Evolutionary conservation across 1,139 yeast genomes (phyloP).

Genomic region (Suhomyces terraborum): DNA sequence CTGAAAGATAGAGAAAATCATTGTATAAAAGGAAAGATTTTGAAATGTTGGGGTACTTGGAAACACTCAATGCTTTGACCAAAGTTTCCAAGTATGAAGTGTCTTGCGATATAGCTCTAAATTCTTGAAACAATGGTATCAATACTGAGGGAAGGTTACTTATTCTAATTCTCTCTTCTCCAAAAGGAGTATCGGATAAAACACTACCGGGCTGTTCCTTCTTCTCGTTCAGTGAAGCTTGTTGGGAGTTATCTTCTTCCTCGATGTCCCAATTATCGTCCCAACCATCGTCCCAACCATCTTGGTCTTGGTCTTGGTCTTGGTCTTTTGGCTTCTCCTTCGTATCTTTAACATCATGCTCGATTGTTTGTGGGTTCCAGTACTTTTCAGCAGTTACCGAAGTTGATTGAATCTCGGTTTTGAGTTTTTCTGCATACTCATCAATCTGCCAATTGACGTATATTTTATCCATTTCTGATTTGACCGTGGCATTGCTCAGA

Average conservation of each 20-base stretch:
- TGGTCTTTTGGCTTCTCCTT: no score
- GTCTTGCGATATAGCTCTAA: slow-evolving; percentile 16
- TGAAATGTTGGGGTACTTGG: slow-evolving; percentile 35
- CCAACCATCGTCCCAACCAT: slow-evolving; percentile 26
- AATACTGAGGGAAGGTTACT: slow-evolving; percentile 27
- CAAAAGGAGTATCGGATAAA: background rate
- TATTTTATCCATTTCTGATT: slow-evolving; percentile 29
- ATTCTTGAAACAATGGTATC: slow-evolving; percentile 26
- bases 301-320: no score
- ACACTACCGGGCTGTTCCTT: slow-evolving; percentile 7
- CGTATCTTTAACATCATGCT: slow-evolving; percentile 6
- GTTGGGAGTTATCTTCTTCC: slow-evolving; percentile 8
- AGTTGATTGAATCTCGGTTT: slow-evolving; percentile 19
- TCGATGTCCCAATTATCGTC: slow-evolving; percentile 24
- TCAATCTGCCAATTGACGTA: slow-evolving; percentile 36
- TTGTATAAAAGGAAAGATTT: slow-evolving; percentile 40
- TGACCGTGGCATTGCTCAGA: slow-evolving; percentile 17
- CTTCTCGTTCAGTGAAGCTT: slow-evolving; percentile 13
- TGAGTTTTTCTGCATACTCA: slow-evolving; percentile 15
- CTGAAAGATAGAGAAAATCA: slow-evolving; percentile 34
- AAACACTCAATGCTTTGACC: slow-evolving; percentile 34
- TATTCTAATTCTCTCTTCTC: slow-evolving; percentile 12
- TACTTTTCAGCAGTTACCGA: background rate
- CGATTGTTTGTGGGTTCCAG: slow-evolving; percentile 1
- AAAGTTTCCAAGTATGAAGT: slow-evolving; percentile 24